These are phyloP conservation scores for Prunus salicina DNA, from an alignment of 306 rosid species.

Conservation along the genomic window DNA sequence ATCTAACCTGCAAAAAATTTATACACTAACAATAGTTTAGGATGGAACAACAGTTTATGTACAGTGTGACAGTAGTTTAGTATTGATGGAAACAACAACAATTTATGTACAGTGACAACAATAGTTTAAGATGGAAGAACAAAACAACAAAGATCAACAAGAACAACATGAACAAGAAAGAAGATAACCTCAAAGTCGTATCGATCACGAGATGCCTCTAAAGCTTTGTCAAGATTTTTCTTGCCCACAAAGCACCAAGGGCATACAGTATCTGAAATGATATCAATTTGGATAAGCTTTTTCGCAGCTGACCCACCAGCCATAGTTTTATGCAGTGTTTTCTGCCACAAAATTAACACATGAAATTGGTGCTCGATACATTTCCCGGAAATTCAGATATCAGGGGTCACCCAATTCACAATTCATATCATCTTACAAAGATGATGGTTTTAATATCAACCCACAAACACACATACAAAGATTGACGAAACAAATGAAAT, in stretches of 20 bases:
- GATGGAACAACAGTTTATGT: neutral
- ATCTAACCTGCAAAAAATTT: slow-evolving; percentile 49
- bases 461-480: neutral
- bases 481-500: neutral
- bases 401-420: neutral
- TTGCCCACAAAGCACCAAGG: slow-evolving; percentile 96
- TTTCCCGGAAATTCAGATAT: neutral
- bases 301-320: slow-evolving; percentile 40
- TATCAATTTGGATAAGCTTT: slow-evolving; percentile 62
- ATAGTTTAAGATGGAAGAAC: no score
- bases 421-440: neutral
- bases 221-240: slow-evolving; percentile 76
- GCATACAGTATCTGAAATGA: slow-evolving; percentile 78
- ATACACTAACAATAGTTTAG: slow-evolving; percentile 9
- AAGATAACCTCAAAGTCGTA: slow-evolving; percentile 65
- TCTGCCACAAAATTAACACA: slow-evolving; percentile 15
- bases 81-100: neutral
- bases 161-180: neutral
- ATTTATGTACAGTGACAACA: slow-evolving; percentile 1
- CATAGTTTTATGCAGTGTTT: slow-evolving; percentile 44
- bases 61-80: no score
- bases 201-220: slow-evolving; percentile 57
- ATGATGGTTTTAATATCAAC: neutral
- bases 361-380: neutral
- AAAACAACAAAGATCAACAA: neutral